These are phyloP conservation scores for Ceratorhiza oryzae-sativae DNA, from an alignment of 1,284 basidiomycete species.

Conservation along the genomic window DNA sequence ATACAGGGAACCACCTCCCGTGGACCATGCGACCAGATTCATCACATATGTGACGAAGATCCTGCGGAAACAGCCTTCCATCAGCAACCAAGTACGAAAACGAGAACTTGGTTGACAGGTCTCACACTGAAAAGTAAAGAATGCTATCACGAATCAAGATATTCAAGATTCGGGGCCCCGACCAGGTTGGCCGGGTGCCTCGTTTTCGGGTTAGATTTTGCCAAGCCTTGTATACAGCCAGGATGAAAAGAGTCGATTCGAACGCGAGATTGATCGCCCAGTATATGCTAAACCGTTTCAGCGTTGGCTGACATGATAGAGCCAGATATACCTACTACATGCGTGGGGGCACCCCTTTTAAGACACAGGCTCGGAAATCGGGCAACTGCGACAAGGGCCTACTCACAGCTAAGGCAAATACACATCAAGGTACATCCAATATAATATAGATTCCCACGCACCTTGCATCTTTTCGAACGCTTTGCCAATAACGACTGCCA, in stretches of 20 bases:
- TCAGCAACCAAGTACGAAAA: neutral
- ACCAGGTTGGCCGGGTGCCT: constrained; percentile 20
- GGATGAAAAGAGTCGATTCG: constrained; percentile 16
- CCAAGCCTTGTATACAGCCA: constrained; percentile 30
- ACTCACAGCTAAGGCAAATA: constrained; percentile 10
- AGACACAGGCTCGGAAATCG: constrained; percentile 24
- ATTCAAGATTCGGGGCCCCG: constrained; percentile 32
- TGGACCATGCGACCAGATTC: constrained; percentile 34
- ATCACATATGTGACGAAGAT: constrained; percentile 38
- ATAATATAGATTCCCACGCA: constrained; percentile 8
- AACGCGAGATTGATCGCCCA: constrained; percentile 34
- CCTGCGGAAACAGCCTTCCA: neutral
- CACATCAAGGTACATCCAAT: neutral
- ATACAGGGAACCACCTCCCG: constrained; percentile 22
- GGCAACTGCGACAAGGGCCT: constrained; percentile 24
- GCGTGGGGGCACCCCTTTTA: constrained; percentile 8
- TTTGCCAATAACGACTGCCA: constrained; percentile 29
- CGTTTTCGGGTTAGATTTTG: constrained; percentile 11
- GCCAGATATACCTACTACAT: constrained; percentile 16
- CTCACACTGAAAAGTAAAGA: constrained; percentile 35
- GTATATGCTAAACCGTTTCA: constrained; percentile 27
- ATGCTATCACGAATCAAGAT: constrained; percentile 34
- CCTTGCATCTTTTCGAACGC: constrained; percentile 24
- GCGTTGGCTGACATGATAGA: neutral
- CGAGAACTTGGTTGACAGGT: neutral